These are phyloP conservation scores for Pulveroboletus frians DNA, from an alignment of 768 basidiomycete species.

Conservation along the genomic window DNA sequence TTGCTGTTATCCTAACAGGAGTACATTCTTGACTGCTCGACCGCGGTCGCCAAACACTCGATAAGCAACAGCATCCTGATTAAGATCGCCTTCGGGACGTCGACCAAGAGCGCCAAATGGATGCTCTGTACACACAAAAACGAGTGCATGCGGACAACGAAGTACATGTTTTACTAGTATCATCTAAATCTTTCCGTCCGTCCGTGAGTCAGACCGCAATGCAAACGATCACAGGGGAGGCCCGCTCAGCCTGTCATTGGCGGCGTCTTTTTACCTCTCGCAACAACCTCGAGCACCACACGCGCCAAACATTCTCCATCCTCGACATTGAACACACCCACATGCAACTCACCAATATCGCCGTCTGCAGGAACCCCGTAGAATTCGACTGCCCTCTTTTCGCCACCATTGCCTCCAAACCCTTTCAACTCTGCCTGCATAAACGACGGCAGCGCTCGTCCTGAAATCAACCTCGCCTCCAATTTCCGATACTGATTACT, in stretches of 20 bases:
- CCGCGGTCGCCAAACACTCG: neutral
- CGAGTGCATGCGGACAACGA: conserved; percentile 18
- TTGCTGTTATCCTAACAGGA: conserved; percentile 4
- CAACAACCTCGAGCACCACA: conserved; percentile 53
- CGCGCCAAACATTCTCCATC: conserved; percentile 49
- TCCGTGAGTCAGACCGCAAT: conserved; percentile 7
- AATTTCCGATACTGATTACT: conserved; percentile 33
- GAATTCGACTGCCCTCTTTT: conserved; percentile 50
- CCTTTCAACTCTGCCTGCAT: conserved; percentile 47
- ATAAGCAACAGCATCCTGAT: neutral
- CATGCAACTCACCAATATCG: conserved; percentile 50
- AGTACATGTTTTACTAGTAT: conserved; percentile 10
- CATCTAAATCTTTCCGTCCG: neutral
- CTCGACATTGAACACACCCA: conserved; percentile 51
- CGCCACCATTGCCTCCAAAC: conserved; percentile 29
- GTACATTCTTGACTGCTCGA: neutral
- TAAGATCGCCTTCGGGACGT: neutral
- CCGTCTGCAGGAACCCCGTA: conserved; percentile 45
- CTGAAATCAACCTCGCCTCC: conserved; percentile 47
- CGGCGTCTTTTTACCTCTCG: conserved; percentile 26
- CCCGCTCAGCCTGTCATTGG: conserved; percentile 27
- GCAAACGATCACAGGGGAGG: conserved; percentile 14
- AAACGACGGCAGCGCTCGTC: conserved; percentile 51
- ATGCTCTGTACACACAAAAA: conserved; percentile 18
- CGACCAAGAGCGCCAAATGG: conserved; percentile 3